Evolutionary conservation across 345 rosid genomes (phyloP).

Genomic region (Eucalyptus cladocalyx): DNA sequence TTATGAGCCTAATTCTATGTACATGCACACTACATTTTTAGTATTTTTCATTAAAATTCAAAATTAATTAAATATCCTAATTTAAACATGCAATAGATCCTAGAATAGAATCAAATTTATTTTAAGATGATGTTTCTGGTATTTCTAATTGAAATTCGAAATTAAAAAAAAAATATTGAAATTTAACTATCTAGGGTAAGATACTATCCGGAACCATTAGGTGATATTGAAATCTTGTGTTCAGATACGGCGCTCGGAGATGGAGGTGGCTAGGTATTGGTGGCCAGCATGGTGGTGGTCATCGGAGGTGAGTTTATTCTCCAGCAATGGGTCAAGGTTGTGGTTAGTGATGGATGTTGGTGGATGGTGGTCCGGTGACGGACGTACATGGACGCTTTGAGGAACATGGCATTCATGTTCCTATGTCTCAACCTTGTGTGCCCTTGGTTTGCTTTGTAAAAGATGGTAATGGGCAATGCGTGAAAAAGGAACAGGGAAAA

Average conservation of each 20-base stretch:
- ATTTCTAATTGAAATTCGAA: too few species aligned
- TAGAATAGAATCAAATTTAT: too few species aligned
- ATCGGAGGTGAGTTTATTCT: background rate
- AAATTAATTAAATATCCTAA: background rate
- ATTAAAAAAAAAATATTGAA: background rate
- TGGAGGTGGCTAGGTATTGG: background rate
- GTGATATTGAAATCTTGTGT: background rate
- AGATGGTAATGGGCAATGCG: background rate
- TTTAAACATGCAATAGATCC: background rate
- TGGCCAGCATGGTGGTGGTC: background rate
- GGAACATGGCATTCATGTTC: background rate
- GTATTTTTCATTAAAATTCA: background rate
- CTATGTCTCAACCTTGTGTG: background rate
- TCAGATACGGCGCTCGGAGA: accelerated
- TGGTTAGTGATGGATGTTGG: background rate
- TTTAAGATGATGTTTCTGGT: too few species aligned
- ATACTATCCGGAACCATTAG: background rate
- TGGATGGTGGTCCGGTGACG: background rate
- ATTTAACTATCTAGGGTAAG: background rate
- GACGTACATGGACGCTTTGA: background rate
- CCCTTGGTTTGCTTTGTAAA: background rate
- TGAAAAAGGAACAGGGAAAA: accelerated
- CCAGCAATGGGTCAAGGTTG: background rate
- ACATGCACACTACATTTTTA: background rate
- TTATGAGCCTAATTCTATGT: background rate